Base-by-base conservation (phyloP, 2,329 filamentous ascomycete genomes). In the Phyllosticta capitalensis region DNA sequence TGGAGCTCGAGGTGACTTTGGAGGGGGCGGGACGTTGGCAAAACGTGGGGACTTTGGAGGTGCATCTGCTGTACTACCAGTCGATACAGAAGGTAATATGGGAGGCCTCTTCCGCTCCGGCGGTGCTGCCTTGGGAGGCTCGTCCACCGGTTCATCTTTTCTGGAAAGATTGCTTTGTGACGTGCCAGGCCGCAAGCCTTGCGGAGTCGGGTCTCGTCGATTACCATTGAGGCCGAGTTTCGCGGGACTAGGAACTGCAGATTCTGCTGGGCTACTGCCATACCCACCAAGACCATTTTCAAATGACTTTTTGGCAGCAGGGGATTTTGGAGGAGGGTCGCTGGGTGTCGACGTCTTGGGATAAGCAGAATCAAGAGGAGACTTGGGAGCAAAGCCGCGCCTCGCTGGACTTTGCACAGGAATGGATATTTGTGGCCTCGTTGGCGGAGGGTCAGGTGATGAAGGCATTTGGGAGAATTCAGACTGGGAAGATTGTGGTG, bases 71-170 rank as follows among this genome's bases (percentile, higher is more conserved):
- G 9, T 53, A 19, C 57, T 45, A 59, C 53, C 5, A 5, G 68
- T 65, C 24, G 69, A 67, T 26, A 67, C 65, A 9, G 67, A 63
- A n/a, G 67, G 79, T 61, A 86, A 81, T 83, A 89, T 87, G 0
- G 85, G 83, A 1, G 86, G 86, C 54, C 86, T 76, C 68, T 80
- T 84, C 62, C 86, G 78, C 65, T 87, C 84, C 0, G 86, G 86
- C 1, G 71, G 69, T 28, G 59, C 61, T 45, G 61, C 63, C 5
- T 54, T 56, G n/a, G 56, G 55, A 17, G 48, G 55, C 45, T 70
- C 68, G 30, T 71, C 69, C 9, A 63, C 57, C 54, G 60, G 19
- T 12, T 72, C 71, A 3, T 73, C 71, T 26, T 61, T 66, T 9
- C 67, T 67, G 24, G 64, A 65, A 28, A 68, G 65, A 56, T 67